Conservation (phyloP, 805 yeast species). For the Ogataea nitratoaversa region DNA sequence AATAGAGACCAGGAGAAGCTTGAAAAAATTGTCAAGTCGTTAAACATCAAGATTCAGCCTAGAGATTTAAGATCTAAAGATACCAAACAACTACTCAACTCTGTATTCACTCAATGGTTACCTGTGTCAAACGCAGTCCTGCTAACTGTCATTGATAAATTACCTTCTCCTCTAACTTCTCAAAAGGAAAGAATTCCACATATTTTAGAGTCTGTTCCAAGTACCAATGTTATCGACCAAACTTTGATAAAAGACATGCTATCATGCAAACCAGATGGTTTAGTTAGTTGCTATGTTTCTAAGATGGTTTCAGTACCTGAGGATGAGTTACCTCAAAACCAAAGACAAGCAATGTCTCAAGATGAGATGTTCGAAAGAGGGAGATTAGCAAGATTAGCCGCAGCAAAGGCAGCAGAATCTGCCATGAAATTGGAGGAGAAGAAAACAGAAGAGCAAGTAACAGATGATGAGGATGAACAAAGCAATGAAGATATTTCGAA, state of each 20-base stretch:
- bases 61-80: slow-evolving; percentile 82
- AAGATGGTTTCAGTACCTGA: slow-evolving; percentile 85
- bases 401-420: slow-evolving; percentile 61
- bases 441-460: too few relatives aligned
- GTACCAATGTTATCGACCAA: slow-evolving; percentile 43
- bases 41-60: slow-evolving; percentile 64
- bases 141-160: slow-evolving; percentile 74
- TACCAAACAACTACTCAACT: slow-evolving; percentile 52
- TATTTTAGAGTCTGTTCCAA: slow-evolving; percentile 57
- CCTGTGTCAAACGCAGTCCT: slow-evolving; percentile 86
- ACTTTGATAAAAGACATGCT: slow-evolving; percentile 52
- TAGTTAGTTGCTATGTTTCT: slow-evolving; percentile 75
- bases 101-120: slow-evolving; percentile 87
- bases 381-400: slow-evolving; percentile 60
- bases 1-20: slow-evolving; percentile 67
- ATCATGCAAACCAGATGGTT: slow-evolving; percentile 63
- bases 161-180: slow-evolving; percentile 80
- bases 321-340: slow-evolving; percentile 65
- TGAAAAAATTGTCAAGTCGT: slow-evolving; percentile 67
- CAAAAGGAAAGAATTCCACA: slow-evolving; percentile 70
- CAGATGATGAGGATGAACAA: slow-evolving; percentile 1
- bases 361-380: slow-evolving; percentile 63
- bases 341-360: slow-evolving; percentile 37
- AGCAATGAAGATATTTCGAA: background rate
- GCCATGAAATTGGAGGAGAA: slow-evolving; percentile 32